Conservation (phyloP, 805 yeast species). For the Citeromyces matritensis region DNA sequence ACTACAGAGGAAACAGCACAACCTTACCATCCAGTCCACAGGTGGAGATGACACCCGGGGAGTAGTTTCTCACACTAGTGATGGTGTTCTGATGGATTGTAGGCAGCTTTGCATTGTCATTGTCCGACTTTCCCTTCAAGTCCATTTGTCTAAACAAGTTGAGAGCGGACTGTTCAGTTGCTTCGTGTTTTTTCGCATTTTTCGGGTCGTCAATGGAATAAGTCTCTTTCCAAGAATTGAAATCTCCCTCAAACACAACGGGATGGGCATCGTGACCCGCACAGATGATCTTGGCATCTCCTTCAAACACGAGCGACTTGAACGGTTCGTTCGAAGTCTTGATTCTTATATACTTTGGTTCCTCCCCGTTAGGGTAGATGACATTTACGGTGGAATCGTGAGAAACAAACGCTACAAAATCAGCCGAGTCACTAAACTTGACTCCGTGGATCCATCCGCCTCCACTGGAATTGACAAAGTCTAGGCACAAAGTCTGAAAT, state of each 20-base stretch:
- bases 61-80: slow-evolving; percentile 41
- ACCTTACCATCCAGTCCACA: slow-evolving; percentile 89
- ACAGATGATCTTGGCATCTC: slow-evolving; percentile 54
- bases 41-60: slow-evolving; percentile 34
- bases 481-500: slow-evolving; percentile 83
- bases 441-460: slow-evolving; percentile 93
- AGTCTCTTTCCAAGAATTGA: slow-evolving; percentile 42
- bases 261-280: slow-evolving; percentile 94
- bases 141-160: slow-evolving; percentile 94
- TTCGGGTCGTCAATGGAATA: slow-evolving; percentile 48
- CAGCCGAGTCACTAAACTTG: slow-evolving; percentile 67
- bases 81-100: slow-evolving; percentile 91
- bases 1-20: slow-evolving; percentile 54
- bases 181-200: slow-evolving; percentile 26
- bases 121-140: slow-evolving; percentile 65
- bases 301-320: slow-evolving; percentile 55
- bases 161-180: slow-evolving; percentile 62
- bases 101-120: slow-evolving; percentile 29
- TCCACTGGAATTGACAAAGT: slow-evolving; percentile 42
- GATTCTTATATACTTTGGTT: slow-evolving; percentile 38
- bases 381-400: slow-evolving; percentile 80
- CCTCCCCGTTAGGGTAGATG: slow-evolving; percentile 61
- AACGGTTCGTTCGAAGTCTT: slow-evolving; percentile 69
- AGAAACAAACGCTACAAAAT: slow-evolving; percentile 65
- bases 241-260: slow-evolving; percentile 63